A percentile compares a stretch with the other conserved stretches of the same genome.
These are phyloP conservation scores for Barbarea vulgaris DNA, from an alignment of 345 rosid genomes.

Conservation along the genomic window DNA sequence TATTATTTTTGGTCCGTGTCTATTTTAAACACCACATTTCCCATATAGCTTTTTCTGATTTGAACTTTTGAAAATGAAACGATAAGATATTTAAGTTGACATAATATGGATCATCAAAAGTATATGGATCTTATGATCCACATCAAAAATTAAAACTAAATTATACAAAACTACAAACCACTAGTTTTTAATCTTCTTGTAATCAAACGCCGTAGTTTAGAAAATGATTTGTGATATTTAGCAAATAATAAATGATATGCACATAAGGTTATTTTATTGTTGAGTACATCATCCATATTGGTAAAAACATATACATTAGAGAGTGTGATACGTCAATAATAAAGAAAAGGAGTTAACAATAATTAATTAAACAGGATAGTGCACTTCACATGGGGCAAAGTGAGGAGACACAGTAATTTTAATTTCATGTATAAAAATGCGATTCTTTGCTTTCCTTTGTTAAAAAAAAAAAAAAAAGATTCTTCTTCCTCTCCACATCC, in stretches of 20 bases:
- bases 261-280: too few relatives aligned
- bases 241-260: too few relatives aligned
- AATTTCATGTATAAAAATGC: constrained; percentile 35
- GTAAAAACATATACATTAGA: too few relatives aligned
- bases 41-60: neutral
- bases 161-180: neutral
- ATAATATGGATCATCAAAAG: neutral
- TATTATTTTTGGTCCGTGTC: neutral
- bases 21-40: neutral
- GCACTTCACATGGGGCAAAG: constrained; percentile 31
- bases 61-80: neutral
- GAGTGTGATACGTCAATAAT: neutral
- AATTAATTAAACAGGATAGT: constrained; percentile 9
- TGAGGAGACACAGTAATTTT: neutral
- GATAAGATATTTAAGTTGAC: neutral
- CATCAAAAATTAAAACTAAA: neutral
- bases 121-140: neutral
- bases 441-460: constrained; percentile 34
- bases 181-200: neutral
- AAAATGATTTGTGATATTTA: neutral
- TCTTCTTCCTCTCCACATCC: constrained; percentile 30
- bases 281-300: too few relatives aligned
- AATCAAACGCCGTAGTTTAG: neutral
- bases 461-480: neutral
- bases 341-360: constrained; percentile 4